Conservation (phyloP, 2,329 filamentous ascomycete genomes). For the Bipolaris oryzae region DNA sequence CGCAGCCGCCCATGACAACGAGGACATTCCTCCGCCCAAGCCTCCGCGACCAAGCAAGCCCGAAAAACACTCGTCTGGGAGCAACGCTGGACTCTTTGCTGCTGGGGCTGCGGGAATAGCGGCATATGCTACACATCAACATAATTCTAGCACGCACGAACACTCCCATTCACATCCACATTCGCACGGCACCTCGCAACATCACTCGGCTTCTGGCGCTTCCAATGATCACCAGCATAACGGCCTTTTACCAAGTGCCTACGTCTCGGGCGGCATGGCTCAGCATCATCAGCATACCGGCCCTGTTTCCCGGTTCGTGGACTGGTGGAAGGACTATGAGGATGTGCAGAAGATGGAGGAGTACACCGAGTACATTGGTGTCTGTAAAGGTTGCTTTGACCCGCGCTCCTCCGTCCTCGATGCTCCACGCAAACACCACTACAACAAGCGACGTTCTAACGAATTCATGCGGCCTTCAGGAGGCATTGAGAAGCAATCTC, state of each 20-base stretch:
- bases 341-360: slow-evolving; percentile 70
- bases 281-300: slow-evolving; percentile 61
- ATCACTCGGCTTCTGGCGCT: slow-evolving; percentile 38
- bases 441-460: slow-evolving; percentile 53
- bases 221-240: slow-evolving; percentile 35
- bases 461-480: slow-evolving; percentile 53
- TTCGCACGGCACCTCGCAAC: slow-evolving; percentile 26
- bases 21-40: slow-evolving; percentile 38
- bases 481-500: slow-evolving; percentile 64
- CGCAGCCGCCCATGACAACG: slow-evolving; percentile 23
- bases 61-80: slow-evolving; percentile 52
- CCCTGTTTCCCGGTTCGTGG: slow-evolving; percentile 61
- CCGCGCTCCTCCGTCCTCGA: slow-evolving; percentile 61
- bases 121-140: slow-evolving; percentile 54
- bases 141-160: slow-evolving; percentile 41
- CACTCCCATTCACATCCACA: slow-evolving; percentile 39
- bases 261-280: slow-evolving; percentile 49
- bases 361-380: slow-evolving; percentile 70
- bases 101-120: slow-evolving; percentile 55
- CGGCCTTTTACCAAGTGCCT: slow-evolving; percentile 27
- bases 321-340: slow-evolving; percentile 68
- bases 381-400: slow-evolving; percentile 70
- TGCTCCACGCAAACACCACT: slow-evolving; percentile 66
- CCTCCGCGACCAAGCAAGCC: slow-evolving; percentile 47
- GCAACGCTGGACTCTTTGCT: slow-evolving; percentile 53